Base-by-base conservation (phyloP, 805 yeast genomes). In the Yamadazyma scolyti region DNA sequence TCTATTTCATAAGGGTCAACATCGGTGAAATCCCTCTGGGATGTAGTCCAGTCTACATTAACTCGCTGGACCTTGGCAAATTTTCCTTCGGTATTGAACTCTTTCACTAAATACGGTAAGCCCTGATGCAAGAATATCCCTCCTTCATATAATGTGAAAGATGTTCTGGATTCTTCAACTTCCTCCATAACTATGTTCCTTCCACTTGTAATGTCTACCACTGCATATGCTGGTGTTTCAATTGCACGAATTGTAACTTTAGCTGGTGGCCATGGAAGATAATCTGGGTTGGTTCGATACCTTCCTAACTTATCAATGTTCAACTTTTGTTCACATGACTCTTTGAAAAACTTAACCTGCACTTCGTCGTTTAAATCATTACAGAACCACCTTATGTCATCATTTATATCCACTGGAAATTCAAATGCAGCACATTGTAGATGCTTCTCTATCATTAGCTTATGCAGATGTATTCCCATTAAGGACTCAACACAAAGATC, bases 81-180 rank as follows among this genome's bases (percentile, higher is more conserved):
- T 34, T 69, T 72, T n/a, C 75, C 82, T 23, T 85, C 86, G 0
- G 83, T 65, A 42, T 88, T 82, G 48, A 93, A 82, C 45, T 88
- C 95, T 28, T 82, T 72, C 0, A 93, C 93, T 23, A 93, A 54
- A 47, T 88, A 90, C 0, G 97, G 86, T 40, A 75, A 71, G 5
- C 99, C 99, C 56, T 93, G 97, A 52, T 93, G 97, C 25, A 90
- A 73, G 43, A 84, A 88, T 2, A 93, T 88, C 0, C 93, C 98
- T 2, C 98, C 98, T 48, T 75, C 80, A 54, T 93, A 93, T 2
- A 90, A 51, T 0, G 97, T 87, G 55, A 93, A 93, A 33, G 88
- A 80, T 1, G 94, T 85, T 47, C 99, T 69, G 23, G 86, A 79
- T 5, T 84, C 85, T 49, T 93, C 97, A 13, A 93, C 75, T 45